Evolutionary conservation across 164 flowering plant species (phyloP), one percentile per base, ranked within the genome.

Genomic region (Litsea cubeba): DNA sequence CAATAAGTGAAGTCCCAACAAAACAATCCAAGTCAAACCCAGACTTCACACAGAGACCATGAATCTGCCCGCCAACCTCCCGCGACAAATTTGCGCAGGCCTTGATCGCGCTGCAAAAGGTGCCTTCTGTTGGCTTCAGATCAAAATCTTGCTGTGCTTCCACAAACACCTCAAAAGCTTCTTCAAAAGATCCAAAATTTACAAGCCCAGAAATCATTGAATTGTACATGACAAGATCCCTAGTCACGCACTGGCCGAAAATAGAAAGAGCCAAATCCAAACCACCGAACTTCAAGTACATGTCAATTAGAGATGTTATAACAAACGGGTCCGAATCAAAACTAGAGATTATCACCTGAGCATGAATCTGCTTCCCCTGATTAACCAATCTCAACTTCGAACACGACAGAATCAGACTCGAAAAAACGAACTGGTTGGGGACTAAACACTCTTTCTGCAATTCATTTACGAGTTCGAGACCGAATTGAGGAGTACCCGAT

Each of bases 1-100:
- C 97, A 11, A 92, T 88, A 71, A 92, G 40, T 2, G 98, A 85
- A 76, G 95, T 93, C 67, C 90, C 94, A 51, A 93, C 97, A 72
- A 86, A 91, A 78, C 92, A 88, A 82, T 93, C 89, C 14, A 5
- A 23, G 30, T 80, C 86, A 79, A 64, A 89, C 73, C 97, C 98
- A 69, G 81, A 81, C 76, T 88, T 90, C 76, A 89, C 25, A 57
- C 77, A 85, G 20, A 89, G 76, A 8, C 84, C 81, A 82, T 93
- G 97, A 0, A 93, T 20, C 26, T 81, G 81, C 71, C 75, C 66
- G n/a, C 97, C 98, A 30, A 83, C 57, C 65, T 82, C 57, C 8
- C 84, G 62, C 35, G 75, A 73, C 28, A 88, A 58, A 62, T 85
- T 75, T 50, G 79, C 92, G 20, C 91, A 90, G 2, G 97, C 83